Evolutionary conservation across 192 early-diverging fungal genomes (phyloP).

Genomic region (Chytriomyces sp.): DNA sequence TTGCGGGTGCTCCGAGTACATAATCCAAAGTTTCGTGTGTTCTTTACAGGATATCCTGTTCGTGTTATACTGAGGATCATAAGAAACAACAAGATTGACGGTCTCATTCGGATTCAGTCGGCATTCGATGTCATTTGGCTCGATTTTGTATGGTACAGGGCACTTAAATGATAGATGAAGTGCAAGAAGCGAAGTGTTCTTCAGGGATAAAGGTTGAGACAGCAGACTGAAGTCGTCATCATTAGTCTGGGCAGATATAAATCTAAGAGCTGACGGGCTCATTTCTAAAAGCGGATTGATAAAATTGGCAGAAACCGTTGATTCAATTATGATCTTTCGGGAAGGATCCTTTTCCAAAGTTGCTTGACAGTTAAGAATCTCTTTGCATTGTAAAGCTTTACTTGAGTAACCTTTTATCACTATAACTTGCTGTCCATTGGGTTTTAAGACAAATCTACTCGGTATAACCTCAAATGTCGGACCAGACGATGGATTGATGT

Average conservation of each 20-base stretch:
- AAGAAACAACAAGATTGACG: constrained; percentile 34
- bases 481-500: neutral
- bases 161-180: constrained; percentile 51
- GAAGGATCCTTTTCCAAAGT: constrained; percentile 59
- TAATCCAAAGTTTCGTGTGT: constrained; percentile 50
- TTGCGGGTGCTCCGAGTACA: constrained; percentile 61
- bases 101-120: constrained; percentile 41
- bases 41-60: constrained; percentile 51
- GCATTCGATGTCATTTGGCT: constrained; percentile 22
- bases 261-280: constrained; percentile 45
- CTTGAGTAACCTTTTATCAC: constrained; percentile 49
- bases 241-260: constrained; percentile 46
- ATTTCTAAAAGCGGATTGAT: constrained; percentile 56
- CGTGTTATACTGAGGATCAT: constrained; percentile 50
- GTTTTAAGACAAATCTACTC: constrained; percentile 51
- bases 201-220: constrained; percentile 40
- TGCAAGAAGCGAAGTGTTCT: constrained; percentile 52
- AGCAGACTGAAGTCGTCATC: constrained; percentile 47
- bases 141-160: constrained; percentile 42
- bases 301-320: constrained; percentile 54
- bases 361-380: constrained; percentile 52
- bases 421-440: constrained; percentile 46
- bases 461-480: constrained; percentile 57
- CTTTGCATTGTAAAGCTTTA: constrained; percentile 38
- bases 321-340: constrained; percentile 41